phyloP scores from a whole-genome alignment of 2,329 filamentous ascomycete species.

The Mariannaea elegans region DNA sequence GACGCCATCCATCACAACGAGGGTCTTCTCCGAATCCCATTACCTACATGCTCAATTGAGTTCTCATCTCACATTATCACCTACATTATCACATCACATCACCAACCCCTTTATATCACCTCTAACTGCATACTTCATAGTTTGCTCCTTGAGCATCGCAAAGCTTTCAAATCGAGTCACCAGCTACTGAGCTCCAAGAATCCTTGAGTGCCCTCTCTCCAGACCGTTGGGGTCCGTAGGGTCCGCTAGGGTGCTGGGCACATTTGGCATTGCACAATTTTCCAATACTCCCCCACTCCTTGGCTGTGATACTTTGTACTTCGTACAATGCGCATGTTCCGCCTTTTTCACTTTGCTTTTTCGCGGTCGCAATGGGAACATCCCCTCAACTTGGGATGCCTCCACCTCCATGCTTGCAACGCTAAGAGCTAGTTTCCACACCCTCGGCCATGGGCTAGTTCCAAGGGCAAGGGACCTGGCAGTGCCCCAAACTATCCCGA shows the following conservation, averaged over 20 bases:
- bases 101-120: neutral
- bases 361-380: slow-evolving; percentile 14
- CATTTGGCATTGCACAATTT: neutral
- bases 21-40: neutral
- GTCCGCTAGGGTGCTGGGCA: too few species aligned
- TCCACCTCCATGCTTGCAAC: slow-evolving; percentile 24
- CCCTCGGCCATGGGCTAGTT: slow-evolving; percentile 25
- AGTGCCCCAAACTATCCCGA: slow-evolving; percentile 21
- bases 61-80: slow-evolving; percentile 5
- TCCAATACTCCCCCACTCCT: neutral
- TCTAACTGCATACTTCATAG: neutral
- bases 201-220: neutral
- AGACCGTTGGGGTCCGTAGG: neutral
- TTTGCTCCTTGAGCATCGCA: neutral
- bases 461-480: slow-evolving; percentile 20
- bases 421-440: slow-evolving; percentile 34
- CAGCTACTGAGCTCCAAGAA: neutral
- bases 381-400: slow-evolving; percentile 2
- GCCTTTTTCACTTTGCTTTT: slow-evolving; percentile 19
- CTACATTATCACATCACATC: slow-evolving; percentile 21
- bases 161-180: too few species aligned
- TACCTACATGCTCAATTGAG: neutral
- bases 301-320: slow-evolving; percentile 1
- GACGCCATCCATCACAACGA: neutral
- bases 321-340: neutral